Evolutionary conservation across 2,329 filamentous ascomycete genomes (phyloP), one percentile per base, ranked within the genome.

Genomic region (Sporothrix variecibatus): DNA sequence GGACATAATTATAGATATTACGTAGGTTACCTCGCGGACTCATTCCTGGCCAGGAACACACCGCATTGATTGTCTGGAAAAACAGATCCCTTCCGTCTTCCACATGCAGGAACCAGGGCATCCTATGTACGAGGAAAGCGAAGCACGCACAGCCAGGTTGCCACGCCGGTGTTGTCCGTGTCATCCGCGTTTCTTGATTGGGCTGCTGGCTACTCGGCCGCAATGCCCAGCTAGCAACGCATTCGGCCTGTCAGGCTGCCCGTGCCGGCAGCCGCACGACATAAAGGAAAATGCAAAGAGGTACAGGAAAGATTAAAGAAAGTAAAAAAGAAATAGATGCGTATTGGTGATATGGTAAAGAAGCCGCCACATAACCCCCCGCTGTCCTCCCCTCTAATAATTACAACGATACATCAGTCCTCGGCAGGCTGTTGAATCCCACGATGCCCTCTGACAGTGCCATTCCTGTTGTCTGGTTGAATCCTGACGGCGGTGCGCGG

Each of bases 381-480:
- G 12, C 3, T 26, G 2, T 23, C n/a, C 40, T 67, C 56, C 20
- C 15, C 34, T 34, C 34, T 34, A 34, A 34, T 1, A 38, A 15
- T 15, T 67, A 69, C 46, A 53, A 31, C 17, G 67, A 34, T n/a
- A 51, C 34, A 28, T 26, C 53, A 60, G 15, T 51, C 38, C 40
- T 46, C 17, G 75, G 73, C 8, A 75, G 70, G 40, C 65, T 71
- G 51, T 77, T 77, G 53, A 65, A 77, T 4, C 76, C 76, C 34
- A 77, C 76, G 38, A 77, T 77, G 28, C 76, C 76, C 60, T 77
- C 76, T 11, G 74, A 75, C 12, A 76, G 17, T 9, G 58, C 56
- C 6, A 34, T 49, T 4, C 40, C 15, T 9, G 28, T 20, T 11
- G 65, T 23, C 28, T 0, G 38, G 28, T 17, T 31, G 7, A 38